Evolutionary conservation across 441 rosid species (phyloP).

Genomic region (Euphorbia corollata): DNA sequence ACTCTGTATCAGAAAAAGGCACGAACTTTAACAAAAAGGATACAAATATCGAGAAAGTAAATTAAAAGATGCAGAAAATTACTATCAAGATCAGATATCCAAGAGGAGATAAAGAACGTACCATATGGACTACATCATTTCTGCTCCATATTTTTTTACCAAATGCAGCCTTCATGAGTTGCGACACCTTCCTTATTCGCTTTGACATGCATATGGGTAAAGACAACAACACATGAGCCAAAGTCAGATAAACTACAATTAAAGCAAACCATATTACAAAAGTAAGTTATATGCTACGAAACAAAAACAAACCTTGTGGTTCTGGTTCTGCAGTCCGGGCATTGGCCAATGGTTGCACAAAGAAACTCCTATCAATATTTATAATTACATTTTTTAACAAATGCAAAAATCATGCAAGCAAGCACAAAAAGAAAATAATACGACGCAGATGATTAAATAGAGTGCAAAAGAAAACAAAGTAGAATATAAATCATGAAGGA

Average conservation of each 20-base stretch:
- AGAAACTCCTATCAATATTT: neutral
- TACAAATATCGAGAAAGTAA: neutral
- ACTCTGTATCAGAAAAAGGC: neutral
- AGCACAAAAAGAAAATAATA: neutral
- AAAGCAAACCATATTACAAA: too few relatives aligned
- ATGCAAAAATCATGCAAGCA: neutral
- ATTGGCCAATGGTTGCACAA: too few relatives aligned
- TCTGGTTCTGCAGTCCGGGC: too few relatives aligned
- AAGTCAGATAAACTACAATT: too few relatives aligned
- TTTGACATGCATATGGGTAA: too few relatives aligned
- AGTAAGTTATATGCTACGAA: too few relatives aligned
- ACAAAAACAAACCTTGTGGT: too few relatives aligned
- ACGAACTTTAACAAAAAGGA: neutral
- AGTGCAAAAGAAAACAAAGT: neutral
- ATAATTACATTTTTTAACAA: slow-evolving; percentile 6
- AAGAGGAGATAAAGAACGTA: slow-evolving; percentile 57
- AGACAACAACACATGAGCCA: too few relatives aligned
- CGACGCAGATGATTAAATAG: neutral
- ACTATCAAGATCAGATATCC: slow-evolving; percentile 85
- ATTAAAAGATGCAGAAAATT: slow-evolving; percentile 18
- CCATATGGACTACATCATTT: slow-evolving; percentile 67
- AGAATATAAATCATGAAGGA: neutral
- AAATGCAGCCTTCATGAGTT: too few relatives aligned
- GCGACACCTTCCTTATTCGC: too few relatives aligned
- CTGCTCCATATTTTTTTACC: too few relatives aligned